Conservation (phyloP, 306 rosid species). For the Trifolium fragiferum region DNA sequence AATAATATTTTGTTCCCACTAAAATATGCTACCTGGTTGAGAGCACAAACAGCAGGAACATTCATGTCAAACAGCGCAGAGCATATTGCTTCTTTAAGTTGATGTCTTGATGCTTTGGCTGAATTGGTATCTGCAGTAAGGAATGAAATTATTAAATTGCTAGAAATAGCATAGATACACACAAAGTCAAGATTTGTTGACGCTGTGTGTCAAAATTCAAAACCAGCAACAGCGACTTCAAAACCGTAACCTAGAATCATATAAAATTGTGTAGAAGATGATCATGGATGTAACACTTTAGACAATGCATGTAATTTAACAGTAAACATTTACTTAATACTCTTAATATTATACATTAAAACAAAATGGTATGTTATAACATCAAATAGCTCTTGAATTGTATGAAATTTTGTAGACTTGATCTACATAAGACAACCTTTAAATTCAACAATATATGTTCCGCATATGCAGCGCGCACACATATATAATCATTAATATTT, state of each 20-base stretch:
- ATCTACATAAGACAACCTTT: background rate
- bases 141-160: background rate
- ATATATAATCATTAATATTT: background rate
- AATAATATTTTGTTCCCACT: background rate
- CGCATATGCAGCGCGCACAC: background rate
- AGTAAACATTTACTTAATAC: background rate
- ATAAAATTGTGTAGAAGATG: background rate
- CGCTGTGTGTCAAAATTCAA: background rate
- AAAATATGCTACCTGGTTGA: conserved; percentile 72
- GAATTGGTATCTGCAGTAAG: conserved; percentile 73
- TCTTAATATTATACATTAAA: background rate
- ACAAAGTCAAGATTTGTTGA: background rate
- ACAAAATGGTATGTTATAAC: background rate
- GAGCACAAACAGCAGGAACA: conserved; percentile 89
- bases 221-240: background rate
- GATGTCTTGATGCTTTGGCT: conserved; percentile 80
- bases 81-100: conserved; percentile 81
- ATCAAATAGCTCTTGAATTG: background rate
- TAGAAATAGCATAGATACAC: conserved; percentile 3
- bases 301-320: background rate
- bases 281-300: background rate
- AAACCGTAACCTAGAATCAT: background rate
- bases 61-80: conserved; percentile 78
- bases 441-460: background rate
- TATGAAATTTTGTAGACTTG: conserved; percentile 5